Base-by-base conservation (phyloP, 148 eudicot species). In the Talinum fruticosum region DNA sequence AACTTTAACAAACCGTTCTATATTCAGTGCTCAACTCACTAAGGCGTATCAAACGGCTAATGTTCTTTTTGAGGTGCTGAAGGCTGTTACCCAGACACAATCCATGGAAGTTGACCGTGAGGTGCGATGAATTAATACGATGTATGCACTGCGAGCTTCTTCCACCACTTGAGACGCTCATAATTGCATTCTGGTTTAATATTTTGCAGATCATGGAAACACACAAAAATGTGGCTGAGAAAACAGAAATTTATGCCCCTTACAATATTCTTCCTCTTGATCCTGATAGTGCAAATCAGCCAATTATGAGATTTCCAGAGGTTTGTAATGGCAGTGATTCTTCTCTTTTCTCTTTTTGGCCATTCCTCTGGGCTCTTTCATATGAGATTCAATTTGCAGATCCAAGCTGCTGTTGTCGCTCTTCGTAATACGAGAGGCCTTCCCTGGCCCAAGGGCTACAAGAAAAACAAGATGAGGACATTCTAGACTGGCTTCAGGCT, bases 21-120 rank as follows among this genome's bases (percentile, higher is more conserved):
- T 66, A 69, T 82, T 75, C 92, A 96, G 99, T 81, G 98, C 99
- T 45, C 99, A 96, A 84, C 92, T 96, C 53, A 96, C 99, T 19
- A 96, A 96, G 82, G 99, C 99, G 65, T 96, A 96, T 84, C 99
- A 96, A 86, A 96, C 99, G 36, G 99, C 99, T 54, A 96, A 96
- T 87, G 99, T 96, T 79, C 98, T 96, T 74, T 96, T 96, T 86
- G 99, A 96, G 87, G 99, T 96, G 78, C 81, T 96, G 88, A 96
- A 85, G 80, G 98, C 99, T 75, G 99, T 96, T 80, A 93, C 92
- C 79, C 86, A 88, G 84, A 96, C 99, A 29, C 97, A 96, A 76
- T 77, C 92, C 18, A 88, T 96, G 79, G 99, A 96, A 86, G 96
- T 96, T 86, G 98, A 91, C 66, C 95, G 90, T 73, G 97, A 96